phyloP scores from a whole-genome alignment of 306 rosid species.

The Gynostemma pentaphyllum region DNA sequence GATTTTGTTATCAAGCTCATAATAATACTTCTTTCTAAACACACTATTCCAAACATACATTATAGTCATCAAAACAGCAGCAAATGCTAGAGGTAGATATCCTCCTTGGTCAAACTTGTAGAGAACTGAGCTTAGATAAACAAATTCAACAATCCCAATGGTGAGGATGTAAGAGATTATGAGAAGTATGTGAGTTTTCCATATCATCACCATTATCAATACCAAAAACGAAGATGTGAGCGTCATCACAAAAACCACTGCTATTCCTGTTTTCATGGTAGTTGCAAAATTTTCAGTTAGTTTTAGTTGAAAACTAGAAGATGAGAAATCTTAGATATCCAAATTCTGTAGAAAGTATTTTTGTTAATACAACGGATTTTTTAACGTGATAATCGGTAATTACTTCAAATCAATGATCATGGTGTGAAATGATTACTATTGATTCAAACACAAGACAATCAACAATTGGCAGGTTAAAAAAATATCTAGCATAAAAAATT shows the following conservation, averaged over 20 bases:
- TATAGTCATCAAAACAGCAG: conserved; percentile 2
- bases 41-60: conserved; percentile 24
- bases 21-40: conserved; percentile 13
- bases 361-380: too few relatives aligned
- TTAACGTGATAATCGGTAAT: too few relatives aligned
- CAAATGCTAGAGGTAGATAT: conserved; percentile 14
- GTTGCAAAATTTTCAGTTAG: too few relatives aligned
- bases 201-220: conserved; percentile 21
- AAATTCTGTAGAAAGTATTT: too few relatives aligned
- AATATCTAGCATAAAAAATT: too few relatives aligned
- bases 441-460: too few relatives aligned
- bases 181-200: conserved; percentile 19
- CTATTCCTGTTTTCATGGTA: conserved; percentile 26
- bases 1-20: conserved; percentile 14
- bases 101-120: conserved; percentile 28
- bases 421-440: too few relatives aligned
- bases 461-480: too few relatives aligned
- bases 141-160: conserved; percentile 8
- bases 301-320: too few relatives aligned
- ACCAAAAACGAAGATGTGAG: conserved; percentile 16
- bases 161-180: conserved; percentile 9
- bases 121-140: conserved; percentile 14
- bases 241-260: conserved; percentile 21
- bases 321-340: too few relatives aligned
- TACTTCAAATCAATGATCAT: too few relatives aligned